Base-by-base conservation (phyloP, 805 yeast species). In the Saitoella complicata region DNA sequence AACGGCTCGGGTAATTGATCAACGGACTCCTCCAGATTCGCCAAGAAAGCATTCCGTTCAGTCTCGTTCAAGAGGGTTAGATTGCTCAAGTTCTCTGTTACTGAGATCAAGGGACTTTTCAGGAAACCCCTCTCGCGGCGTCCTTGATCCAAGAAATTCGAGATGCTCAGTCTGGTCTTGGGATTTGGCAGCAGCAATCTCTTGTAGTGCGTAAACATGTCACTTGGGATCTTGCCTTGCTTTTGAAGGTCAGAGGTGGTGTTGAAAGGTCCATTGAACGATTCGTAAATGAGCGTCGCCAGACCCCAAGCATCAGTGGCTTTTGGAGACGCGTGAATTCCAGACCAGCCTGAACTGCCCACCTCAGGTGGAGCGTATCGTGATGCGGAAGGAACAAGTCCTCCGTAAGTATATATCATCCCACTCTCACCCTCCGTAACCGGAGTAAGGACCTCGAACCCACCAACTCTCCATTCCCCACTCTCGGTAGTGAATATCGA, bases 401-500 rank as follows among this genome's bases (percentile, higher is more conserved):
- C 52, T 4, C 61, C 67, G 38, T 57, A 56, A 35, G 69, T 58
- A 49, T 66, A 71, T 1, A 60, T 7, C 5, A 49, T 46, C 5
- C 50, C 60, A 5, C 58, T 53, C 12, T 69, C 69, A 12, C 70
- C 69, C 49, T 67, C 76, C 4, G 71, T 63, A 38, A 71, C 57
- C 45, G 66, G 71, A 1, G 79, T 69, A 34, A 75, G 61, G 1
- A 78, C 59, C 59, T 87, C 96, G 54, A 86, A 76, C 1, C 95
- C 94, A 47, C 81, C 80, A 31, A 87, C 57, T 47, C 75, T 78
- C 88, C 94, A 84, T 55, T 81, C 93, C 9, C 95, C 94, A 10
- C 67, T 56, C 32, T 68, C 71, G 45, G 73, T 79, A 10, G 83
- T 76, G 57, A 65, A 86, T 1, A 87, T 69, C 1, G 81, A 72